A percentile compares a stretch with the other conserved stretches of the same genome.
Conservation (phyloP, 2,329 filamentous ascomycete species). For the Corniculantispora saksenae region DNA sequence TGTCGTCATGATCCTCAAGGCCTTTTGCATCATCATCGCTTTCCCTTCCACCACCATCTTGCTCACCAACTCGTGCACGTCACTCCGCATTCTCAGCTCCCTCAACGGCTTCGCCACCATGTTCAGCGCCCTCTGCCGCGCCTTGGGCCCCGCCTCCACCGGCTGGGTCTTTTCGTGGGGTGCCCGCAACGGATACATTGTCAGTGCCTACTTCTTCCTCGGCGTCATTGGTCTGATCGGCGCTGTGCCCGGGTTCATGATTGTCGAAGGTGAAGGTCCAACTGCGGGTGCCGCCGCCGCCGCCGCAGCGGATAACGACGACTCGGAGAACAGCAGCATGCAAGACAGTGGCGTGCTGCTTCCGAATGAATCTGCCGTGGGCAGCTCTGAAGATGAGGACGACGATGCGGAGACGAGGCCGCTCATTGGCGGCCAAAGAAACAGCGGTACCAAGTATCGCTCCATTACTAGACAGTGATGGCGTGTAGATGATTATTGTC, state of each 20-base stretch:
- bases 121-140: conserved; percentile 77
- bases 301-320: conserved; percentile 32
- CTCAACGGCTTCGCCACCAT: conserved; percentile 89
- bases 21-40: conserved; percentile 74
- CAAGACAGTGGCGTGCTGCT: conserved; percentile 26
- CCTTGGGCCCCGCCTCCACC: conserved; percentile 72
- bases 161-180: conserved; percentile 77
- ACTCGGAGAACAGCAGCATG: conserved; percentile 36
- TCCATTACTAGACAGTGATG: neutral
- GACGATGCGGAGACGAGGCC: conserved; percentile 22
- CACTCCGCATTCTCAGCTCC: conserved; percentile 75
- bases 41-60: conserved; percentile 91
- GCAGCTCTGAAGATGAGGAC: conserved; percentile 24
- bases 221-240: conserved; percentile 63
- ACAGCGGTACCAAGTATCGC: neutral
- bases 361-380: conserved; percentile 26
- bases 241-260: conserved; percentile 70
- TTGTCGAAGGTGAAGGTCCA: conserved; percentile 74
- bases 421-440: conserved; percentile 18
- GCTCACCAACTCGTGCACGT: conserved; percentile 81
- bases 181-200: conserved; percentile 71
- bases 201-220: conserved; percentile 82
- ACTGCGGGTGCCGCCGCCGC: conserved; percentile 27
- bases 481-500: neutral
- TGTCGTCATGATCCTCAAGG: conserved; percentile 70